A percentile compares a stretch with the other conserved stretches of the same genome.
Conservation (phyloP, 805 yeast genomes). For the Wickerhamiella musiphila region DNA sequence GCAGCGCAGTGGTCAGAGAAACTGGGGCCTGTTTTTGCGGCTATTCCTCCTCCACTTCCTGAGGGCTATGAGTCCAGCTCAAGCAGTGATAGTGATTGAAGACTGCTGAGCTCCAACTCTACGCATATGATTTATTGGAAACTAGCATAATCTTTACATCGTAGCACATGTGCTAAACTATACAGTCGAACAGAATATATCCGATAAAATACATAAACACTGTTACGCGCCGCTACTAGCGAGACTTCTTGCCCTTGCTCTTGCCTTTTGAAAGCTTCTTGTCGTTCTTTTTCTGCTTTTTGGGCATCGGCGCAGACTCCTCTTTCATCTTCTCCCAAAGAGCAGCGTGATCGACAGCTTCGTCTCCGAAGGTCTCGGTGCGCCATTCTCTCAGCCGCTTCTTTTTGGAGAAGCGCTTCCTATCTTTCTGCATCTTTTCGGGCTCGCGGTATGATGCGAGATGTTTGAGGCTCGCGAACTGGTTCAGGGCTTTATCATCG, state of each 20-base stretch:
- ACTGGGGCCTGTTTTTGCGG: conserved; percentile 27
- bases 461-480: conserved; percentile 73
- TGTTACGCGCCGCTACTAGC: too few species aligned
- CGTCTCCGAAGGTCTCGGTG: conserved; percentile 53
- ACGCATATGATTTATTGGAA: too few species aligned
- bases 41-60: conserved; percentile 6
- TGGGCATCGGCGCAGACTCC: conserved; percentile 5
- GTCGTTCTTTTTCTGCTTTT: background rate
- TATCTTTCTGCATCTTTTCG: conserved; percentile 57
- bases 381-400: conserved; percentile 82
- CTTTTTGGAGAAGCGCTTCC: conserved; percentile 67
- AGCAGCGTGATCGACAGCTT: conserved; percentile 25
- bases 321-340: conserved; percentile 15
- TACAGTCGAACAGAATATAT: too few species aligned
- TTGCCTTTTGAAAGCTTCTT: conserved; percentile 1
- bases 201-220: too few species aligned
- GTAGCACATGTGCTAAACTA: too few species aligned
- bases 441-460: conserved; percentile 81
- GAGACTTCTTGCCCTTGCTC: conserved; percentile 5
- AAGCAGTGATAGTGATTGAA: conserved; percentile 11
- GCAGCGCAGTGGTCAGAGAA: conserved; percentile 48
- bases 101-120: too few species aligned
- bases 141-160: too few species aligned
- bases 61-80: conserved; percentile 17
- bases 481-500: conserved; percentile 71